Percentiles rank a stretch among this genome's conserved stretches.
Conservation (phyloP, 805 yeast genomes). For the Starmerella kuoi region DNA sequence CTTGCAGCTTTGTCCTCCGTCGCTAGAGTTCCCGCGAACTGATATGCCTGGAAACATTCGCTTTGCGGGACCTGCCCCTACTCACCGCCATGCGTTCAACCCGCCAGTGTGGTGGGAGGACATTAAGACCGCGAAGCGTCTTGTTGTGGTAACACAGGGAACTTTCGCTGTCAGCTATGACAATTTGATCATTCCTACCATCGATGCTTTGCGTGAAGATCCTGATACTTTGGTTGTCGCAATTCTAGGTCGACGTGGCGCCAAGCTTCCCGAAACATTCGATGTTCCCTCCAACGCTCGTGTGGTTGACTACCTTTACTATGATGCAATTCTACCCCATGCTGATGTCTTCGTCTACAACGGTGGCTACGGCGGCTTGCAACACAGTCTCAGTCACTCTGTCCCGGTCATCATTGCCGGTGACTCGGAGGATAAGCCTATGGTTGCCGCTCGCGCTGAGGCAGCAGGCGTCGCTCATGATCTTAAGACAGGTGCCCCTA, state of each 20-base stretch:
- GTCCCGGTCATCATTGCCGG: constrained; percentile 4
- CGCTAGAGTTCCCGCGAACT: not conserved
- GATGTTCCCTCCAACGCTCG: constrained; percentile 1
- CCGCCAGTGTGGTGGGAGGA: constrained; percentile 1
- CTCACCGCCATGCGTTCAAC: not conserved
- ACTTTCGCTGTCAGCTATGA: constrained; percentile 1
- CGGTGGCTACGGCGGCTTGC: constrained; percentile 3
- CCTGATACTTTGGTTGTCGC: not conserved
- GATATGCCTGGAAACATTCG: not conserved
- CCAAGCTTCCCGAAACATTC: not conserved
- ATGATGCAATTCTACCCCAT: not conserved
- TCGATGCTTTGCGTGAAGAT: not conserved
- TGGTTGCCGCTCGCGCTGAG: constrained; percentile 1
- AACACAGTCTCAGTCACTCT: constrained; percentile 2
- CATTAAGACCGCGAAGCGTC: not conserved
- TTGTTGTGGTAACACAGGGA: constrained; percentile 1
- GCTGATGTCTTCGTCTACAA: not conserved
- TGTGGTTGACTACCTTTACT: not conserved
- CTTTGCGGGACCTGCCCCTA: not conserved
- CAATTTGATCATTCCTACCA: not conserved
- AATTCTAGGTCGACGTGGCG: constrained; percentile 1
- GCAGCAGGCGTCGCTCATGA: constrained; percentile 1
- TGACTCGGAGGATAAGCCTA: constrained; percentile 3
- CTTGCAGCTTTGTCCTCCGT: constrained; percentile 3
- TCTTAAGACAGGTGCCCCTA: not conserved